phyloP scores from a whole-genome alignment of 2,329 filamentous ascomycete genomes.

The Pestalotiopsis sp. region DNA sequence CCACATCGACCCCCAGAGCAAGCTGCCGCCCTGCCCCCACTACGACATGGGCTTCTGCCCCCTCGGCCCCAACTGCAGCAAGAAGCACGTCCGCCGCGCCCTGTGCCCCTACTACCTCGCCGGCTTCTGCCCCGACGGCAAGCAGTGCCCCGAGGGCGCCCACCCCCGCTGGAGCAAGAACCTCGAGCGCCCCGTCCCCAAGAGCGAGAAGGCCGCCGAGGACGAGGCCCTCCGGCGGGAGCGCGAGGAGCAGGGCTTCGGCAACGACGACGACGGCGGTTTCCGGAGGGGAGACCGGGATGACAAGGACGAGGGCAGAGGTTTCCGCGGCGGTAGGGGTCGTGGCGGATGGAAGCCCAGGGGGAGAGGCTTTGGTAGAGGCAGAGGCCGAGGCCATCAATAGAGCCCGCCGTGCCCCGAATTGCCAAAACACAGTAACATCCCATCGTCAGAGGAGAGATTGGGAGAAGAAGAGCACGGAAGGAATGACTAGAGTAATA shows the following conservation, averaged over 20 bases:
- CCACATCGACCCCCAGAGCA: constrained; percentile 82
- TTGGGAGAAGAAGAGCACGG: not conserved
- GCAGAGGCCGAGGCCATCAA: constrained; percentile 36
- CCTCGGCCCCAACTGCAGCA: constrained; percentile 82
- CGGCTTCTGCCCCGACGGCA: constrained; percentile 89
- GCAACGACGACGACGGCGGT: constrained; percentile 32
- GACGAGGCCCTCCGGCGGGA: constrained; percentile 32
- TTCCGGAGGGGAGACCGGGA: constrained; percentile 29
- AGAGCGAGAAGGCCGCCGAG: constrained; percentile 62
- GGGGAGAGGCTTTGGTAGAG: constrained; percentile 35
- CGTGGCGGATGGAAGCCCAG: constrained; percentile 32
- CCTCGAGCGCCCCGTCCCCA: constrained; percentile 74
- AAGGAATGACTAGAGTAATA: not conserved
- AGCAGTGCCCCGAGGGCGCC: constrained; percentile 74
- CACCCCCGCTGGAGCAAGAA: constrained; percentile 83
- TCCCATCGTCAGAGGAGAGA: not conserved
- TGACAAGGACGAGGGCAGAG: constrained; percentile 32
- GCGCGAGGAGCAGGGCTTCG: constrained; percentile 45
- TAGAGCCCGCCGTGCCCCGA: not conserved
- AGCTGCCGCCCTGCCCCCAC: constrained; percentile 81
- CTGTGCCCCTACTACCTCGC: constrained; percentile 86
- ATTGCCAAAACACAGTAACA: no score
- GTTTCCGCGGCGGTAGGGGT: constrained; percentile 38
- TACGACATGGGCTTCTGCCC: constrained; percentile 96
- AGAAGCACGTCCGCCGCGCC: constrained; percentile 83